Conservation (phyloP, 1,284 basidiomycete genomes). For the Violaceomyces palustris region DNA sequence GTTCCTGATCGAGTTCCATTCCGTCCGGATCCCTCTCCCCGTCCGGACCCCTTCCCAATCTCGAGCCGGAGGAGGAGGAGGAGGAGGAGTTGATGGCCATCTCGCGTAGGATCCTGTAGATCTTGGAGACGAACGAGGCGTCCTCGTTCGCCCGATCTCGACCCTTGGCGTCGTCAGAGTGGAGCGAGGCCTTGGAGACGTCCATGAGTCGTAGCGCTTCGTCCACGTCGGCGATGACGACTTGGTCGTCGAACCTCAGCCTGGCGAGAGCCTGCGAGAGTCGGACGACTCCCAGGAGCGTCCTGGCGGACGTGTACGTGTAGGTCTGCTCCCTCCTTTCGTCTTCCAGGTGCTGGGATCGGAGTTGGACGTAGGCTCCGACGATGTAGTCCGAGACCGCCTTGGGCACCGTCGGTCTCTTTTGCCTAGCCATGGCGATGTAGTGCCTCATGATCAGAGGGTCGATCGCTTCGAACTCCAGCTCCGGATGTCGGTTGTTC, state of each 20-base stretch:
- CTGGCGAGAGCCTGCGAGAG: conserved; percentile 91
- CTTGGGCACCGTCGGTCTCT: conserved; percentile 78
- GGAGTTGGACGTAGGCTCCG: conserved; percentile 87
- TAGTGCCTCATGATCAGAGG: conserved; percentile 90
- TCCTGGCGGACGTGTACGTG: conserved; percentile 93
- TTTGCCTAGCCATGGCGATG: conserved; percentile 85
- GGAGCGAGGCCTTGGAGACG: conserved; percentile 81
- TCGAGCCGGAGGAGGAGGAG: too few species aligned
- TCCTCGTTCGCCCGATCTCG: conserved; percentile 18
- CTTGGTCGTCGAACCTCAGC: conserved; percentile 73
- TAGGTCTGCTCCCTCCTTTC: conserved; percentile 81
- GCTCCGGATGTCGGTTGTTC: conserved; percentile 80
- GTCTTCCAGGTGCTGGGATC: conserved; percentile 86
- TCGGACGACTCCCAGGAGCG: conserved; percentile 87
- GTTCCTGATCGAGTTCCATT: too few species aligned
- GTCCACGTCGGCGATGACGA: conserved; percentile 83
- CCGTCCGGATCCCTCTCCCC: not conserved
- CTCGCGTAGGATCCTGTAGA: conserved; percentile 50
- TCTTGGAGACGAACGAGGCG: conserved; percentile 37
- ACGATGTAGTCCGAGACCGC: conserved; percentile 89
- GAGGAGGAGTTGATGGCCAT: conserved; percentile 1
- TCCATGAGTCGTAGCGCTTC: conserved; percentile 96
- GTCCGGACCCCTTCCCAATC: not conserved
- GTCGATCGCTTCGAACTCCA: conserved; percentile 66
- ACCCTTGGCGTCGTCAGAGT: conserved; percentile 11